phyloP scores from a whole-genome alignment of 306 rosid genomes.

The Cucurbita moschata region DNA sequence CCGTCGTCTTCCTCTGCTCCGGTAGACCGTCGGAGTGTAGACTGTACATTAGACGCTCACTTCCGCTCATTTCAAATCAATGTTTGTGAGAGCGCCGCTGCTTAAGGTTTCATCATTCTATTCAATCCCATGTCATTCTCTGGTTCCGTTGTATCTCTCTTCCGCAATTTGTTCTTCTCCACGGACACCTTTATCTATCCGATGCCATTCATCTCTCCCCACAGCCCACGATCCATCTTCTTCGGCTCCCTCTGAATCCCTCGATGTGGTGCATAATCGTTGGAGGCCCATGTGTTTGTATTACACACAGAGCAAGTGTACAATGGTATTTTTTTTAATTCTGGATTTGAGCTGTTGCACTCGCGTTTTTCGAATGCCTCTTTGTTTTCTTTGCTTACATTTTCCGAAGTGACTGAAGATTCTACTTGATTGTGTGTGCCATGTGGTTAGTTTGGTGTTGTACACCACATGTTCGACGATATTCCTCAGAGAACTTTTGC shows the following conservation, averaged over 20 bases:
- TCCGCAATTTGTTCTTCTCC: not conserved
- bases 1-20: not conserved
- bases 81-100: not conserved
- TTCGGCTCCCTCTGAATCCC: not conserved
- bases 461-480: constrained; percentile 30
- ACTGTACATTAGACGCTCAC: not conserved
- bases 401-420: not conserved
- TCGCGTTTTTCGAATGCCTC: not conserved
- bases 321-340: constrained; percentile 33
- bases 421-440: not conserved
- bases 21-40: not conserved
- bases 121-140: not conserved
- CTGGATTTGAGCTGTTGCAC: not conserved
- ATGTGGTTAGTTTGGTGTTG: not conserved
- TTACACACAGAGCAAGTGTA: constrained; percentile 79
- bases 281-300: constrained; percentile 77
- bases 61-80: not conserved
- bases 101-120: not conserved
- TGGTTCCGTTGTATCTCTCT: not conserved
- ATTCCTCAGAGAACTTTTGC: constrained; percentile 11
- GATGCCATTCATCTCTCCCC: constrained; percentile 31
- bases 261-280: constrained; percentile 15
- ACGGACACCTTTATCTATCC: not conserved
- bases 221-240: constrained; percentile 19
- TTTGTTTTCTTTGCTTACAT: not conserved